phyloP scores from a whole-genome alignment of 225 moss, liverwort and hornwort genomes.

The Physcomitrium patens region DNA sequence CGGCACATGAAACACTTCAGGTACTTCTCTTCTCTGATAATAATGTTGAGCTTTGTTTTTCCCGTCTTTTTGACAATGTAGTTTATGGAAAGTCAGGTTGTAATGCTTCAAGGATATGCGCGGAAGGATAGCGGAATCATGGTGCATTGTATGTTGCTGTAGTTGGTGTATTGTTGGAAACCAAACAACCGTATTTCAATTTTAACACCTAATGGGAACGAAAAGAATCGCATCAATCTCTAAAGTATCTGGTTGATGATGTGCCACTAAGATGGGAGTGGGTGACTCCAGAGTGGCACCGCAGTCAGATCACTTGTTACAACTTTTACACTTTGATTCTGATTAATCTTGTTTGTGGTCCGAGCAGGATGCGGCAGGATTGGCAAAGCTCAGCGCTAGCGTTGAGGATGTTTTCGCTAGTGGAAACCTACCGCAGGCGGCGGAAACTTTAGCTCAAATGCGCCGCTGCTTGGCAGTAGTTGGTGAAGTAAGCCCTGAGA shows the following conservation, averaged over 20 bases:
- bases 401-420: constrained; percentile 98
- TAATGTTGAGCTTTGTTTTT: constrained; percentile 3
- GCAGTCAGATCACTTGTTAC: neutral
- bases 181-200: neutral
- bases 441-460: constrained; percentile 98
- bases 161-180: neutral
- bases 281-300: neutral
- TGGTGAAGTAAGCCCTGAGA: constrained; percentile 68
- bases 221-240: neutral
- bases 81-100: constrained; percentile 9
- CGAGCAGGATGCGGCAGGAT: constrained; percentile 96
- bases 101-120: constrained; percentile 6
- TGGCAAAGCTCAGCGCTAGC: constrained; percentile 96
- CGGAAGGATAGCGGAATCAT: neutral
- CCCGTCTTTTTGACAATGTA: neutral
- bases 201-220: neutral
- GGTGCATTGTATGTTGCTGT: neutral
- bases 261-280: neutral
- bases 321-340: neutral
- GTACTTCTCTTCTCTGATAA: constrained; percentile 30
- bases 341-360: constrained; percentile 14
- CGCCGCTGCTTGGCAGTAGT: constrained; percentile 98
- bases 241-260: neutral
- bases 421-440: constrained; percentile 89
- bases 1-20: constrained; percentile 97